A percentile compares a stretch with the other conserved stretches of the same genome.
Evolutionary conservation across 1,139 yeast species (phyloP).

Genomic region (Scheffersomyces stambukii): DNA sequence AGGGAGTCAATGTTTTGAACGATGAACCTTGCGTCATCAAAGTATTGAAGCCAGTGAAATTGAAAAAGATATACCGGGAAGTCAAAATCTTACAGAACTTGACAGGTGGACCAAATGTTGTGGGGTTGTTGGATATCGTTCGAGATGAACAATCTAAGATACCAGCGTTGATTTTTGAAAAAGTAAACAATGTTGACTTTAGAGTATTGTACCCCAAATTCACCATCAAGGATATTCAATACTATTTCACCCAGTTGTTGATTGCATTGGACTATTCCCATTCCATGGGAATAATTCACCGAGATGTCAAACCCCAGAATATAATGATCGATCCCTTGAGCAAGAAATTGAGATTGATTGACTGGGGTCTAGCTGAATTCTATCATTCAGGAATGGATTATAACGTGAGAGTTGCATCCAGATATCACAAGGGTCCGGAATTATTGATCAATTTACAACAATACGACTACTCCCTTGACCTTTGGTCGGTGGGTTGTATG

Average conservation of each 20-base stretch:
- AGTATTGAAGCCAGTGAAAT: slow-evolving; percentile 74
- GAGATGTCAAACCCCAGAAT: slow-evolving; percentile 83
- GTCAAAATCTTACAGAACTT: slow-evolving; percentile 71
- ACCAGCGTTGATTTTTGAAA: slow-evolving; percentile 73
- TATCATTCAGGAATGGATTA: slow-evolving; percentile 77
- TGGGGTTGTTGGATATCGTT: slow-evolving; percentile 69
- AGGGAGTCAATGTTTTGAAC: slow-evolving; percentile 50
- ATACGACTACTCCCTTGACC: slow-evolving; percentile 73
- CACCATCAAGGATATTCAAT: slow-evolving; percentile 59
- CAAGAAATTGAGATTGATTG: slow-evolving; percentile 64
- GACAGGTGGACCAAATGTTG: slow-evolving; percentile 70
- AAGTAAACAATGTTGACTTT: slow-evolving; percentile 68
- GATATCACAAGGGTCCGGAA: slow-evolving; percentile 82
- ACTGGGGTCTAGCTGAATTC: slow-evolving; percentile 84
- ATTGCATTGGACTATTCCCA: slow-evolving; percentile 74
- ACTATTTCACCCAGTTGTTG: slow-evolving; percentile 64
- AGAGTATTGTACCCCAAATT: slow-evolving; percentile 67
- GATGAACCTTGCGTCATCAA: slow-evolving; percentile 62
- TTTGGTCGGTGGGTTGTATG: slow-evolving; percentile 84
- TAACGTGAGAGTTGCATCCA: slow-evolving; percentile 75
- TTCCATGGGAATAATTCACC: slow-evolving; percentile 79
- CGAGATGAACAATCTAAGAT: slow-evolving; percentile 69
- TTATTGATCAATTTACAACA: slow-evolving; percentile 67
- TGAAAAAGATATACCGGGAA: slow-evolving; percentile 75
- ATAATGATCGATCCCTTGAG: slow-evolving; percentile 73